These are phyloP conservation scores for Nidularia pulvinata DNA, from an alignment of 768 basidiomycete genomes.

Conservation along the genomic window DNA sequence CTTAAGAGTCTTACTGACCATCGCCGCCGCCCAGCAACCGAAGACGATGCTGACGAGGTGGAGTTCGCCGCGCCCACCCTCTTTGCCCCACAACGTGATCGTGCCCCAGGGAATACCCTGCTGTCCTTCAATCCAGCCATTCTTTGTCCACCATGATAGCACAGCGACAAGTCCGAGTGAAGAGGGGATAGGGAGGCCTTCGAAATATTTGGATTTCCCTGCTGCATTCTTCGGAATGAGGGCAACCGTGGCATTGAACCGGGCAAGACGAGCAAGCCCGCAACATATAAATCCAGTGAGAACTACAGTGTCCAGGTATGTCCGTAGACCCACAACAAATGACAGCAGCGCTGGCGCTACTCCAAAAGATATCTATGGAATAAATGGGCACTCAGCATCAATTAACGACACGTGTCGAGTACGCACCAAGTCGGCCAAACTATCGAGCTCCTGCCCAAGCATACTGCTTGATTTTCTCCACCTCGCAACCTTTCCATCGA, in stretches of 20 bases:
- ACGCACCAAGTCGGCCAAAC: constrained; percentile 90
- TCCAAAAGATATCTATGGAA: constrained; percentile 88
- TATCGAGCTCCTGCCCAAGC: constrained; percentile 97
- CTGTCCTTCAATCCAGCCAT: constrained; percentile 84
- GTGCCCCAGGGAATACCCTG: constrained; percentile 76
- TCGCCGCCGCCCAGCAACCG: constrained; percentile 87
- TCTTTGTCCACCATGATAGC: constrained; percentile 80
- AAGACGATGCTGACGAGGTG: constrained; percentile 83
- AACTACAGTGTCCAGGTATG: constrained; percentile 86
- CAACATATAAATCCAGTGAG: constrained; percentile 93
- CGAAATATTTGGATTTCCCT: constrained; percentile 95
- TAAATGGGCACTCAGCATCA: not conserved
- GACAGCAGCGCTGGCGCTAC: constrained; percentile 95
- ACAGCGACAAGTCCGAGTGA: constrained; percentile 79
- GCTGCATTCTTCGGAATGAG: constrained; percentile 83
- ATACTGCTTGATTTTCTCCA: constrained; percentile 96
- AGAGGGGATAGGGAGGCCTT: constrained; percentile 96
- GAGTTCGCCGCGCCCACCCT: constrained; percentile 80
- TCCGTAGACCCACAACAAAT: constrained; percentile 89
- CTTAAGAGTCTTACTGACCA: constrained; percentile 97
- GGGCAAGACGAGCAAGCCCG: constrained; percentile 94
- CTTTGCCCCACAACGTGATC: constrained; percentile 69
- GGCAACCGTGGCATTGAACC: constrained; percentile 99
- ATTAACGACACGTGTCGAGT: constrained; percentile 2
- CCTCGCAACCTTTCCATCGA: constrained; percentile 97